Conservation (phyloP, 208 protist species). For the Acanthamoeba healyi region DNA sequence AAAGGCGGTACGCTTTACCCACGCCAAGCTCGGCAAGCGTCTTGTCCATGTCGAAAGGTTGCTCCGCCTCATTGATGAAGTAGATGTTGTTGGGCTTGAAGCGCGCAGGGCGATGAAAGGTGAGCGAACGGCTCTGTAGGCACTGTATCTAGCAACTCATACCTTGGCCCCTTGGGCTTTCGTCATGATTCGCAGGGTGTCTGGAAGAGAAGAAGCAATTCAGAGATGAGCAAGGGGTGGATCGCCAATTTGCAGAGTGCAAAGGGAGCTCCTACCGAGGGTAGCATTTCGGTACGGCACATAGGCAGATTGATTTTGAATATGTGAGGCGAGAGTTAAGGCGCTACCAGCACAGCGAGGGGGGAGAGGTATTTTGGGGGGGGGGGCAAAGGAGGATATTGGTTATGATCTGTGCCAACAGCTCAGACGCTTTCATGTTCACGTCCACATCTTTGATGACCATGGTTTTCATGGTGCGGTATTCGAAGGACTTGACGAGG, state of each 20-base stretch:
- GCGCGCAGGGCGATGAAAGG: neutral
- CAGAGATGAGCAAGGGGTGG: neutral
- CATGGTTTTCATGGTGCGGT: constrained; percentile 72
- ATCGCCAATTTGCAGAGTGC: neutral
- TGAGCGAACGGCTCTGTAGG: too few relatives aligned
- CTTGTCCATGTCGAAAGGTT: constrained; percentile 55
- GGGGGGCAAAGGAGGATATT: constrained; percentile 22
- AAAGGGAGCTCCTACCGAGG: neutral
- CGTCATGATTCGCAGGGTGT: constrained; percentile 52
- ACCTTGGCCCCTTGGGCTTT: constrained; percentile 62
- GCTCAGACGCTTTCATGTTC: constrained; percentile 13
- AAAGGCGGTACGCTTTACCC: neutral
- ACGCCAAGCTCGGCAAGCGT: constrained; percentile 42
- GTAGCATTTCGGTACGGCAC: constrained; percentile 28
- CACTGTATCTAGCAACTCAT: too few relatives aligned
- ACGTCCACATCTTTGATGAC: constrained; percentile 64
- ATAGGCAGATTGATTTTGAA: constrained; percentile 42
- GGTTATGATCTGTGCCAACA: neutral
- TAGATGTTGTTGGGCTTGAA: constrained; percentile 60
- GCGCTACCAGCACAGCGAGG: neutral
- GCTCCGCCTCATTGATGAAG: constrained; percentile 52
- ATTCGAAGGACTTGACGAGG: constrained; percentile 66
- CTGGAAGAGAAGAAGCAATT: neutral
- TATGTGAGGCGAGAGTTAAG: constrained; percentile 9
- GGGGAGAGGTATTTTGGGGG: neutral